Evolutionary conservation across 2,329 filamentous ascomycete species (phyloP).

Genomic region (Aphanocladium album): DNA sequence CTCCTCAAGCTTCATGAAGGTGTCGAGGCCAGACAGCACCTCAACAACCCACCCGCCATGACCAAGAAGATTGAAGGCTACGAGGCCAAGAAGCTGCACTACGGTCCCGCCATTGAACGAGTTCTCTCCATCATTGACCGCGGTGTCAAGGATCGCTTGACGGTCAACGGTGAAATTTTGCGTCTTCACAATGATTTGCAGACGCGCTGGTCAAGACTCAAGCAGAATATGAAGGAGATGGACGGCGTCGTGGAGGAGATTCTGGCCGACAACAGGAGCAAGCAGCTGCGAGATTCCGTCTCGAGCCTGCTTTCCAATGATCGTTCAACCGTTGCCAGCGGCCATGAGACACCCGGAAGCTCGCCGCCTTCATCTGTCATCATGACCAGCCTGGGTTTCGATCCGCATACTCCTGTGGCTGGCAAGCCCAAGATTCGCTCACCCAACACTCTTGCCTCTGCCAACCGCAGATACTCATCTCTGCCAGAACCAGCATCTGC

Average conservation of each 20-base stretch:
- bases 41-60: conserved; percentile 65
- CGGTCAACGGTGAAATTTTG: conserved; percentile 92
- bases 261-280: conserved; percentile 55
- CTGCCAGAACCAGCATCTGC: conserved; percentile 41
- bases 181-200: conserved; percentile 82
- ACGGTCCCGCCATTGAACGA: conserved; percentile 86
- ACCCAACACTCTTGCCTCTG: conserved; percentile 40
- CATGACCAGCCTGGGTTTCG: conserved; percentile 51
- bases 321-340: conserved; percentile 64
- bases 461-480: conserved; percentile 42
- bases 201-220: conserved; percentile 71
- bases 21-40: conserved; percentile 67
- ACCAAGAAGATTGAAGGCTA: conserved; percentile 87
- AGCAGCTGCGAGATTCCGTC: conserved; percentile 84
- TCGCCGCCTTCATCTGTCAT: conserved; percentile 58
- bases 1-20: conserved; percentile 75
- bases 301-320: conserved; percentile 88
- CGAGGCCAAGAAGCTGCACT: conserved; percentile 91
- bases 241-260: conserved; percentile 72
- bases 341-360: conserved; percentile 65
- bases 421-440: conserved; percentile 47
- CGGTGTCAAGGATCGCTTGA: conserved; percentile 91
- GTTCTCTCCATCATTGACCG: conserved; percentile 91
- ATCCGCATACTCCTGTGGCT: conserved; percentile 40
- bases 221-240: conserved; percentile 71